Base-by-base conservation (phyloP, 2,329 filamentous ascomycete genomes). In the Incumbomyces delicatus region DNA sequence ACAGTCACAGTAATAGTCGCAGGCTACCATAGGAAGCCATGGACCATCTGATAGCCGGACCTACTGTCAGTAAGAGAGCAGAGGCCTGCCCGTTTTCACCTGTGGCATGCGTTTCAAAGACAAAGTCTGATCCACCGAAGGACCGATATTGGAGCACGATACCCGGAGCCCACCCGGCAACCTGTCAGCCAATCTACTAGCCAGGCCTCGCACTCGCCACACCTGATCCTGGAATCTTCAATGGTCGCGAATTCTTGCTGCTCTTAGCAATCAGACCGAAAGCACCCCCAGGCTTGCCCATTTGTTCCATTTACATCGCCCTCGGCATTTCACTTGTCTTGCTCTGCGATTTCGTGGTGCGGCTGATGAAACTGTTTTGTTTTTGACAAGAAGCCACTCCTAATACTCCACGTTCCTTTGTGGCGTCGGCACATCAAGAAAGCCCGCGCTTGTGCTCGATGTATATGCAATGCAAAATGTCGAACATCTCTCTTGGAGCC, bases 191-290 rank as follows among this genome's bases (percentile, higher is more conserved):
- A 45, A 45, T 45, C 42, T 45, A 14, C 22, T 27, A 27, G 22
- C 22, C 22, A 27, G 22, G 22, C 22, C 8, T 27, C 8, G 22
- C 30, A 44, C 18, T 16, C 31, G 41, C 29, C 41, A 35, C 42
- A 45, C 31, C 13, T 35, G 33, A 29, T 31, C 41, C 41, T 44
- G 27, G 41, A 44, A 44, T 44, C 41, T 44, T 17, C 40, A 32
- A 6, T 11, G 12, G 20, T 44, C 41, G 32, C 41, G 11, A 11
- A 36, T 44, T 36, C 41, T 36, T 43, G 40, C 40, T 34, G 32
- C 31, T n/a, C 39, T 41, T 41, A 7, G 14, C 31, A 44, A 35
- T 16, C 8, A 14, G 42, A 45, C 42, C 34, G 38, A 20, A 37
- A 35, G 14, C 13, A 18, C 30, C 22, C 42, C 20, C 33, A 29